These are phyloP conservation scores for Helotiales sp. DNA, from an alignment of 2,329 filamentous ascomycete species.

Conservation along the genomic window DNA sequence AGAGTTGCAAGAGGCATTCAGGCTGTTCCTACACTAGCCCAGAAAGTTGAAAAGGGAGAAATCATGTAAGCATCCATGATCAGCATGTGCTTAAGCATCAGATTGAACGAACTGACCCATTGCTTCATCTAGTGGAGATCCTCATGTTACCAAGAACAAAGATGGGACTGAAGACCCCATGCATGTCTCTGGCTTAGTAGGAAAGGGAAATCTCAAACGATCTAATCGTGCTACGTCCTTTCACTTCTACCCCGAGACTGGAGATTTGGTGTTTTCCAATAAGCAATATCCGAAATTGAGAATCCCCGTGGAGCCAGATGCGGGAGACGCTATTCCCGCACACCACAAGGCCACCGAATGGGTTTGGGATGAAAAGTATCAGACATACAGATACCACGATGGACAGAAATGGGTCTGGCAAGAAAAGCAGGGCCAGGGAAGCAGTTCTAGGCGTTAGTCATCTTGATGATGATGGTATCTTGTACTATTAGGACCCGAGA, in stretches of 20 bases:
- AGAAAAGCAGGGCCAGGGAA: background rate
- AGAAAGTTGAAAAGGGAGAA: constrained; percentile 4
- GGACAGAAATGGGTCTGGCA: constrained; percentile 7
- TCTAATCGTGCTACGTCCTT: constrained; percentile 7
- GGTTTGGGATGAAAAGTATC: constrained; percentile 4
- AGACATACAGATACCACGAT: constrained; percentile 1
- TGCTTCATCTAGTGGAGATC: background rate
- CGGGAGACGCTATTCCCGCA: background rate
- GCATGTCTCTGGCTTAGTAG: constrained; percentile 1
- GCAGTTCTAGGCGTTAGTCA: background rate
- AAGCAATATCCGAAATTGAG: constrained; percentile 5
- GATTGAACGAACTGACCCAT: background rate
- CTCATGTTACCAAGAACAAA: constrained; percentile 3
- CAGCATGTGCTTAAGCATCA: background rate
- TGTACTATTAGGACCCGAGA: too few species aligned
- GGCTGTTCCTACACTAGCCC: background rate
- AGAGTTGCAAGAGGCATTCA: constrained; percentile 1
- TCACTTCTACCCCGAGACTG: constrained; percentile 6
- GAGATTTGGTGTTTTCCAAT: constrained; percentile 5
- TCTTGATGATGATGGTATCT: too few species aligned
- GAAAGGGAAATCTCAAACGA: constrained; percentile 6
- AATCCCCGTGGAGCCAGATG: too few species aligned
- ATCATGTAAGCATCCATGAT: background rate
- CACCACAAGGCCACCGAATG: constrained; percentile 4
- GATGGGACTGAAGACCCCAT: background rate